phyloP scores from a whole-genome alignment of 495 filamentous ascomycete species.

The Lindgomyces ingoldianus region DNA sequence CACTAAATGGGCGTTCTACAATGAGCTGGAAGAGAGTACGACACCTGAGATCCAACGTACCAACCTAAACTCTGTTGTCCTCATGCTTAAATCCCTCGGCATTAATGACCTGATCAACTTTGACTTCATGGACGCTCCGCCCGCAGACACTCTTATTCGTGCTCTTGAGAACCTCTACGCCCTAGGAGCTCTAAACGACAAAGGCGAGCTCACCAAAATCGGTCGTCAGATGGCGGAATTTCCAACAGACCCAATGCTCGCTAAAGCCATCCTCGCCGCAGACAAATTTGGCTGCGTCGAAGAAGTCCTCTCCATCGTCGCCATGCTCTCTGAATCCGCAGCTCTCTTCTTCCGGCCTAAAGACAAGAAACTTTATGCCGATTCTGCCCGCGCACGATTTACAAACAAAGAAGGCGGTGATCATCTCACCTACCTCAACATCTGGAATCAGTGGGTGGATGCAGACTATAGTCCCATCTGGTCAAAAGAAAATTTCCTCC shows the following conservation, averaged over 20 bases:
- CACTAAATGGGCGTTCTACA: constrained; percentile 91
- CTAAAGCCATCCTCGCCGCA: constrained; percentile 87
- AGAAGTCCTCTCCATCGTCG: constrained; percentile 90
- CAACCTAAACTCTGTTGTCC: constrained; percentile 79
- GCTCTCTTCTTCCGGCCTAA: constrained; percentile 94
- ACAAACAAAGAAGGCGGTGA: constrained; percentile 92
- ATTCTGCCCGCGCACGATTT: constrained; percentile 88
- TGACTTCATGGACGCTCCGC: constrained; percentile 95
- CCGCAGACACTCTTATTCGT: constrained; percentile 85
- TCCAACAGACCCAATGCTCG: constrained; percentile 90
- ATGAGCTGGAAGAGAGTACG: constrained; percentile 90
- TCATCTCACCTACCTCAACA: constrained; percentile 86
- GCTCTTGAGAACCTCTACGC: constrained; percentile 92
- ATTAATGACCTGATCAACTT: constrained; percentile 94
- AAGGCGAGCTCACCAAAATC: constrained; percentile 86
- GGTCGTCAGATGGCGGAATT: constrained; percentile 97
- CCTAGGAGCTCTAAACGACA: constrained; percentile 84
- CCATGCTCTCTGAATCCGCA: constrained; percentile 87
- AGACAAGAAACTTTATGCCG: constrained; percentile 95
- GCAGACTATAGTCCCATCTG: constrained; percentile 86
- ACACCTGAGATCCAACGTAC: constrained; percentile 94
- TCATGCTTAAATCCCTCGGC: constrained; percentile 85
- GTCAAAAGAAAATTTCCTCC: constrained; percentile 91
- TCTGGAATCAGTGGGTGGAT: constrained; percentile 98
- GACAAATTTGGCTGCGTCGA: constrained; percentile 88